Evolutionary conservation across 2,329 filamentous ascomycete species (phyloP), one percentile per base, ranked within the genome.

Genomic region (Colletotrichum brevisporum): DNA sequence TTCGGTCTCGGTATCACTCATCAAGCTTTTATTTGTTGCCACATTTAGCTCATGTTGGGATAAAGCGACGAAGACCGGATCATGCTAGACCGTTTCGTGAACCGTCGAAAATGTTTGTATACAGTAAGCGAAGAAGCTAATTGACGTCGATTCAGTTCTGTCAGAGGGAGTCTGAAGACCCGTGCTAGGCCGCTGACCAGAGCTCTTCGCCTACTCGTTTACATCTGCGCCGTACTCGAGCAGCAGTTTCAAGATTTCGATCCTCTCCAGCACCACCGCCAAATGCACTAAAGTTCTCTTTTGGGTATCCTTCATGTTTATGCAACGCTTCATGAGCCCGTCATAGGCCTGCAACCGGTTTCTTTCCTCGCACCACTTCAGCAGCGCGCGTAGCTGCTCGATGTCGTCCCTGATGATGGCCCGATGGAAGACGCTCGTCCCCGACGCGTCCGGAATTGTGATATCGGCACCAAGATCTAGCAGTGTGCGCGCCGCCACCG

Each of bases 401-500:
- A 54, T 54, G 39, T 63, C 60, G 26, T 63, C 60, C 5, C 60
- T 39, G 16, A 54, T 39, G 41, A 55, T 55, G 2, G 60, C 60
- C 4, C 18, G 31, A 15, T 63, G 60, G 4, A 63, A 55, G 1
- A 63, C 50, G 5, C n/a, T 63, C 3, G 41, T 63, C 31, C 60
- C 60, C 13, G 18, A 36, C 10, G 26, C 50, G 13, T 63, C 60
- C 8, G 60, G 39, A 10, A 55, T 21, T 2, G 60, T 55, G 16
- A 63, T 55, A 10, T 63, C 60, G n/a, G 60, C 60, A 4, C 60
- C 60, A 2, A 63, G 21, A 50, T 63, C 60, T 16, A 63, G n/a
- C 4, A 63, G 2, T 6, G 60, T 63, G 6, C 50, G 39, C 12
- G 39, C n/a, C n/a, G 60, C 60, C 2, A 63, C 60, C 4, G 60